A percentile compares a stretch with the other conserved stretches of the same genome.
Conservation (phyloP, 192 early-diverging fungal species). For the Dimargaris cristalligena region DNA sequence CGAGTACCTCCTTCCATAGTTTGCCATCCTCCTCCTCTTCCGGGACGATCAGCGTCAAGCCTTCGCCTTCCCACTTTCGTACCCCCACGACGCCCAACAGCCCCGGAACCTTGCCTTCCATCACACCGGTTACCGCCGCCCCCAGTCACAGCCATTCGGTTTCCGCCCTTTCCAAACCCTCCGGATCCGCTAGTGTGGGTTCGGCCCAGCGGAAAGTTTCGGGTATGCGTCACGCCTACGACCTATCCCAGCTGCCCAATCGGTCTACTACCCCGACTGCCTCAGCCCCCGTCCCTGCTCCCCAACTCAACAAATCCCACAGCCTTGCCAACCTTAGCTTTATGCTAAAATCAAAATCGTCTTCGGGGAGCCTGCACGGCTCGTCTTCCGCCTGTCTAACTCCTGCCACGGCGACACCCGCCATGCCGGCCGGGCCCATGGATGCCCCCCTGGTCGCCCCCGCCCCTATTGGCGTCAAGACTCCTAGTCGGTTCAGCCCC, state of each 20-base stretch:
- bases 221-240: not conserved
- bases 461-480: not conserved
- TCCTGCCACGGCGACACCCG: not conserved
- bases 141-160: not conserved
- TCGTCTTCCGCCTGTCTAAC: not conserved
- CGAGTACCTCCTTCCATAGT: not conserved
- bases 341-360: slow-evolving; percentile 1
- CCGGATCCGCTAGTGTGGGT: not conserved
- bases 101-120: not conserved
- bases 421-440: not conserved
- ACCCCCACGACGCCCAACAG: slow-evolving; percentile 1
- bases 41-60: not conserved
- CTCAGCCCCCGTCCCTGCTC: not conserved
- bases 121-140: not conserved
- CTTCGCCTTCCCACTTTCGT: not conserved
- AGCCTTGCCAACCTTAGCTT: not conserved
- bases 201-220: not conserved
- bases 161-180: not conserved
- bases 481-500: not conserved
- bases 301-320: not conserved
- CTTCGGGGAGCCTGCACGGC: not conserved
- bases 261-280: not conserved
- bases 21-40: slow-evolving; percentile 5
- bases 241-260: not conserved
- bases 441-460: not conserved